Conservation (phyloP, 148 eudicot genomes). For the Diospyros lotus region DNA sequence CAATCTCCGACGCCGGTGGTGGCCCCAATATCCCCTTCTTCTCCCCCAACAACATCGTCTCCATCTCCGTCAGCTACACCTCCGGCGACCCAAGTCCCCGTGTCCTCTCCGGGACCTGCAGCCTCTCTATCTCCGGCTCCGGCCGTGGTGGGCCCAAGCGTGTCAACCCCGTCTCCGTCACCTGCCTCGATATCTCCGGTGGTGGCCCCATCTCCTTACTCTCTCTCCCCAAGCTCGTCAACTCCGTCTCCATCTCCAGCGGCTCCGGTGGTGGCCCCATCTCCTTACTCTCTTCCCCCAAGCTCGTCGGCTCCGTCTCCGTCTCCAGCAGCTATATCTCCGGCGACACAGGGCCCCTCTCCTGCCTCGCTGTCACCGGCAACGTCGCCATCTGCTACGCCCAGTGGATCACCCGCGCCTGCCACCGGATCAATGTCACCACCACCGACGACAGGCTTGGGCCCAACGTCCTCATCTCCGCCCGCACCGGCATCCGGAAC, state of each 20-base stretch:
- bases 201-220: neutral
- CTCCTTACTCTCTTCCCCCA: neutral
- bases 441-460: neutral
- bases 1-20: too few relatives aligned
- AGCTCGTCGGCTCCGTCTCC: neutral
- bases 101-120: too few relatives aligned
- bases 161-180: conserved; percentile 8
- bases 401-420: neutral
- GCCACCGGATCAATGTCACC: neutral
- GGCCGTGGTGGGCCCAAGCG: conserved; percentile 3
- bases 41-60: too few relatives aligned
- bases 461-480: neutral
- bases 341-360: neutral
- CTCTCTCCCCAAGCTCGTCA: neutral
- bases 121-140: conserved; percentile 12
- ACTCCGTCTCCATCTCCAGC: neutral
- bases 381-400: neutral
- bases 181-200: neutral
- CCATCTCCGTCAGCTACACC: too few relatives aligned
- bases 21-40: too few relatives aligned
- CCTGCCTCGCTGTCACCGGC: neutral
- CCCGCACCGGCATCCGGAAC: neutral
- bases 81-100: too few relatives aligned
- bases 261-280: too few relatives aligned
- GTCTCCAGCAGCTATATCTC: neutral